These are phyloP conservation scores for Boletus sp. DNA, from an alignment of 1,284 basidiomycete species.

Conservation along the genomic window DNA sequence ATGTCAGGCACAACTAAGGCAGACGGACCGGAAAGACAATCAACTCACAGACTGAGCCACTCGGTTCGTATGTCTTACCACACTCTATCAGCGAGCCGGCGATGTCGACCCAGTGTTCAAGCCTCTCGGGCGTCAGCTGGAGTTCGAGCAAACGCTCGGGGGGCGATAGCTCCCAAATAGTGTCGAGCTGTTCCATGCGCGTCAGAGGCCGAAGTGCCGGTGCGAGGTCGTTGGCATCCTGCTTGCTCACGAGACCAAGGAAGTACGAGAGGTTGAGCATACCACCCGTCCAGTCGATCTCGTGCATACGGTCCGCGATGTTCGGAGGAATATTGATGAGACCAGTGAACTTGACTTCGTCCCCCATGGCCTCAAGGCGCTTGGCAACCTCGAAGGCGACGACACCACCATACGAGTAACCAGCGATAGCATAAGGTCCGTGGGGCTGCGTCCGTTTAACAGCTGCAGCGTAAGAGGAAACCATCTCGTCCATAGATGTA, in stretches of 20 bases:
- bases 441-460: slow-evolving; percentile 37
- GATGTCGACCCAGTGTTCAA: slow-evolving; percentile 33
- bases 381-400: slow-evolving; percentile 47
- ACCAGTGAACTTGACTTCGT: slow-evolving; percentile 39
- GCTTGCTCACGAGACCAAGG: slow-evolving; percentile 28
- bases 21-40: not conserved
- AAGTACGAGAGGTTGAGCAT: slow-evolving; percentile 37
- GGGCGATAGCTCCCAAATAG: slow-evolving; percentile 29
- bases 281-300: slow-evolving; percentile 40
- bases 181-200: slow-evolving; percentile 26
- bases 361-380: slow-evolving; percentile 36
- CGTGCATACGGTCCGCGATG: slow-evolving; percentile 41
- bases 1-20: not conserved
- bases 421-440: slow-evolving; percentile 45
- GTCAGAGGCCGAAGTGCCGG: slow-evolving; percentile 20
- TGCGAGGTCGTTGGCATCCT: slow-evolving; percentile 22
- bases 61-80: slow-evolving; percentile 28
- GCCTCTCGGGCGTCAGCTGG: slow-evolving; percentile 27
- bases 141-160: slow-evolving; percentile 31
- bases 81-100: slow-evolving; percentile 32
- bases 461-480: slow-evolving; percentile 37
- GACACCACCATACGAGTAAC: slow-evolving; percentile 49
- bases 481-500: slow-evolving; percentile 40
- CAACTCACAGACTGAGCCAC: slow-evolving; percentile 26
- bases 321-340: slow-evolving; percentile 43